Evolutionary conservation across 2,329 filamentous ascomycete species (phyloP).

Genomic region (Zasmidium citrigriseum): DNA sequence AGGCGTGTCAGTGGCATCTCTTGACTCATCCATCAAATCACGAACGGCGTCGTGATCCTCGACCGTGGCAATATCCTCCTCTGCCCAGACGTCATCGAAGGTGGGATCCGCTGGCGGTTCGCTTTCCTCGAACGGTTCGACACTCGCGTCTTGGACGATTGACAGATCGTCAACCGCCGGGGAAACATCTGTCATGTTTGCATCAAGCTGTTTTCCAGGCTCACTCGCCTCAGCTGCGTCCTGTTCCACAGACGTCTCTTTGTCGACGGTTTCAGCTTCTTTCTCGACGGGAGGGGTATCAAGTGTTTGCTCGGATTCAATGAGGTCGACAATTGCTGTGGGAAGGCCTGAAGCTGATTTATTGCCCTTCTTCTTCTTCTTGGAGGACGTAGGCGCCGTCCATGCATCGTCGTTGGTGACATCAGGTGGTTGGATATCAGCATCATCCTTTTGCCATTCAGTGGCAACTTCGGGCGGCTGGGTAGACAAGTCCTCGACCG

Average conservation of each 20-base stretch:
- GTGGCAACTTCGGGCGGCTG: background rate
- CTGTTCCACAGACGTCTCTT: background rate
- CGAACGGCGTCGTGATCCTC: constrained; percentile 8
- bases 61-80: constrained; percentile 8
- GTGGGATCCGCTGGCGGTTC: background rate
- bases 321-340: background rate
- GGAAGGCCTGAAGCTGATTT: constrained; percentile 10
- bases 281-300: background rate
- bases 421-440: background rate
- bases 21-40: constrained; percentile 7
- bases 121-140: background rate
- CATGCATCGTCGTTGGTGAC: constrained; percentile 12
- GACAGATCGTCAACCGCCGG: background rate
- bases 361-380: constrained; percentile 35
- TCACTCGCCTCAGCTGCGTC: background rate
- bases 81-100: constrained; percentile 7
- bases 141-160: background rate
- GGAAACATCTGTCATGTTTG: background rate
- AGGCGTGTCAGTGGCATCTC: constrained; percentile 5
- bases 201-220: background rate
- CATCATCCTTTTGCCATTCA: background rate
- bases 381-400: constrained; percentile 10
- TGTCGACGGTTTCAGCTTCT: background rate
- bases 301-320: background rate
- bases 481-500: background rate